Evolutionary conservation across 495 filamentous ascomycete species (phyloP).

Genomic region (Tuber magnatum): DNA sequence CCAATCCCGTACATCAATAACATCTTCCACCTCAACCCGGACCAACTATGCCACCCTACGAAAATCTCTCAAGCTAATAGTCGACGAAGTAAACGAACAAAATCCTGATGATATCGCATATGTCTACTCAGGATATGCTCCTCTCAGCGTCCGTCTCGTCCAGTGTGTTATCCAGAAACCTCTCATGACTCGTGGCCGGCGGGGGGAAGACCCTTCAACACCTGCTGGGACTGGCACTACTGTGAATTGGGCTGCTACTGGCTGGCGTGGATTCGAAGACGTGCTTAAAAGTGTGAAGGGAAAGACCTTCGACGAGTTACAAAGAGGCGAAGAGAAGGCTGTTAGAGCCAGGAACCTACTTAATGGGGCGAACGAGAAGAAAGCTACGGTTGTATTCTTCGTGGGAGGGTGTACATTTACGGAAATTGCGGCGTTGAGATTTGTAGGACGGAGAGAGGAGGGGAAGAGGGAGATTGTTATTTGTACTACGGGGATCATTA

Average conservation of each 20-base stretch:
- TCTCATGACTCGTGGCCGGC: slow-evolving; percentile 44
- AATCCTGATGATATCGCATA: slow-evolving; percentile 96
- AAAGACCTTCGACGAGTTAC: slow-evolving; percentile 80
- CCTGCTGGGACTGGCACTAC: slow-evolving; percentile 21
- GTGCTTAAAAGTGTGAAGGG: slow-evolving; percentile 76
- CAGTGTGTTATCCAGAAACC: slow-evolving; percentile 86
- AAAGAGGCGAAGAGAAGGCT: slow-evolving; percentile 90
- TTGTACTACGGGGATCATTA: slow-evolving; percentile 84
- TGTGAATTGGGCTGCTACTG: slow-evolving; percentile 56
- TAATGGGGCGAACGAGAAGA: slow-evolving; percentile 63
- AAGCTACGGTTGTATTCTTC: slow-evolving; percentile 87
- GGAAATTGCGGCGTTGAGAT: slow-evolving; percentile 89
- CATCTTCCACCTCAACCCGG: slow-evolving; percentile 49
- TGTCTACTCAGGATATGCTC: slow-evolving; percentile 94
- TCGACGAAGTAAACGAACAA: slow-evolving; percentile 94
- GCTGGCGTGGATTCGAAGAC: slow-evolving; percentile 88
- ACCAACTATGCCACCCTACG: slow-evolving; percentile 88
- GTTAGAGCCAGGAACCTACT: slow-evolving; percentile 80
- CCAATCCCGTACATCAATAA: slow-evolving; percentile 56
- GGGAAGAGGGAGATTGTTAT: slow-evolving; percentile 78
- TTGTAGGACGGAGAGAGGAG: slow-evolving; percentile 80
- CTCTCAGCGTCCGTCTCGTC: slow-evolving; percentile 85
- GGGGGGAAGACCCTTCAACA: slow-evolving; percentile 27
- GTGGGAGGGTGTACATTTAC: slow-evolving; percentile 90
- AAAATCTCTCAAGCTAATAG: slow-evolving; percentile 75